phyloP scores from a whole-genome alignment of 257 asterid genomes.

The Capsicum baccatum region DNA sequence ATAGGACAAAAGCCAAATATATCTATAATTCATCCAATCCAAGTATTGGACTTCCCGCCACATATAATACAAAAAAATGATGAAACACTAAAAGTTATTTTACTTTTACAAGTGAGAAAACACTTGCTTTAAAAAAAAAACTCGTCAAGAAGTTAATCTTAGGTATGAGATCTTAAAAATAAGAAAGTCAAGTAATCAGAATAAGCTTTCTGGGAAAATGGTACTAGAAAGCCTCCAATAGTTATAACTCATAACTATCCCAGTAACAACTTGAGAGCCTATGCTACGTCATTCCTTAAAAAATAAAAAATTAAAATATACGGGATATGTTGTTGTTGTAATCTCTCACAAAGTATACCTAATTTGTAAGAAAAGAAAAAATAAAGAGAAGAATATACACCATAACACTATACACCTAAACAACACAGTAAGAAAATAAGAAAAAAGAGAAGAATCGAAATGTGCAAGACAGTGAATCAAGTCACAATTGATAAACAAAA shows the following conservation, averaged over 20 bases:
- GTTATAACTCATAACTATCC: conserved; percentile 13
- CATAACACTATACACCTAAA: too few relatives aligned
- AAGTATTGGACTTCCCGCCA: background rate
- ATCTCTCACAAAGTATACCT: too few relatives aligned
- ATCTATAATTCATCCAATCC: background rate
- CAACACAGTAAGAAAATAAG: too few relatives aligned
- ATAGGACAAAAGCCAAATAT: background rate
- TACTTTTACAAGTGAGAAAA: conserved; percentile 17
- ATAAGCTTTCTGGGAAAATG: background rate
- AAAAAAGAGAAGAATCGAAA: too few relatives aligned
- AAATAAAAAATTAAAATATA: background rate
- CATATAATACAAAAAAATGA: background rate
- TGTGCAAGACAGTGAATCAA: too few relatives aligned
- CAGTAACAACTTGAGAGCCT: conserved; percentile 14
- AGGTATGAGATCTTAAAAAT: conserved; percentile 1
- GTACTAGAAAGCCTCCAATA: conserved; percentile 4
- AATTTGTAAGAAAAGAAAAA: background rate
- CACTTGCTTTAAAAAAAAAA: background rate
- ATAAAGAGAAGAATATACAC: too few relatives aligned
- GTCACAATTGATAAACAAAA: too few relatives aligned
- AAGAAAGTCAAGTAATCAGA: conserved; percentile 1
- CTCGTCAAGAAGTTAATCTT: background rate
- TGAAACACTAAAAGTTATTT: background rate
- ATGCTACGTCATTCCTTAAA: background rate
- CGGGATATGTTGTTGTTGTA: too few relatives aligned